Conservation (phyloP, 2,329 filamentous ascomycete genomes). For the Emergomyces africanus region DNA sequence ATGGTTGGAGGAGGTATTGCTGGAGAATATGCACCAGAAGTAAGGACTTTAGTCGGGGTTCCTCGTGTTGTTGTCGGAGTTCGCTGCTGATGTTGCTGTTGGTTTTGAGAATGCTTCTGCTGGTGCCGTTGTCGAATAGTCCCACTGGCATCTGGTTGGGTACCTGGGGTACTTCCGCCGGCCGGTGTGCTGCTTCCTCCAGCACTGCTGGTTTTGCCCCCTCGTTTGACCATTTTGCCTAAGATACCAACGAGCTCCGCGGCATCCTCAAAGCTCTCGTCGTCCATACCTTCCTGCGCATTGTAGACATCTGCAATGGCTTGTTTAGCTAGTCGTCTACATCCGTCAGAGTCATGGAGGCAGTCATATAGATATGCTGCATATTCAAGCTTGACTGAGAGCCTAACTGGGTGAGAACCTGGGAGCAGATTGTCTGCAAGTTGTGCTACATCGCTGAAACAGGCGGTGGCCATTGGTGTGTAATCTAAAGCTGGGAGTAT, state of each 20-base stretch:
- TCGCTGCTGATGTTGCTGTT: slow-evolving; percentile 6
- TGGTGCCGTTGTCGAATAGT: slow-evolving; percentile 9
- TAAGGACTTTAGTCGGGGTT: background rate
- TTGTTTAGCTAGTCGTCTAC: slow-evolving; percentile 62
- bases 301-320: slow-evolving; percentile 87
- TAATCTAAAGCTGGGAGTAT: slow-evolving; percentile 71
- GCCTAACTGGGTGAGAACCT: slow-evolving; percentile 75
- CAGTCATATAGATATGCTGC: slow-evolving; percentile 91
- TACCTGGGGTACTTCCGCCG: slow-evolving; percentile 12
- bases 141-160: slow-evolving; percentile 1
- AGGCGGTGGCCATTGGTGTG: slow-evolving; percentile 64
- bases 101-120: background rate
- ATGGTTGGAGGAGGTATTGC: slow-evolving; percentile 1
- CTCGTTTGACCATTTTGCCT: slow-evolving; percentile 78
- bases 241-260: slow-evolving; percentile 76
- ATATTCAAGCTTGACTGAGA: slow-evolving; percentile 87
- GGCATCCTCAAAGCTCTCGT: slow-evolving; percentile 88
- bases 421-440: slow-evolving; percentile 67
- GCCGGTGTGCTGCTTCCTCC: slow-evolving; percentile 21
- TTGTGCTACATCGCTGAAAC: slow-evolving; percentile 64
- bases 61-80: background rate
- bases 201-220: slow-evolving; percentile 28
- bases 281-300: slow-evolving; percentile 81
- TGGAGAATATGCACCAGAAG: background rate
- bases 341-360: slow-evolving; percentile 64